Percentiles rank a stretch among this genome's conserved stretches.
These are phyloP conservation scores for Aureobasidium vineae DNA, from an alignment of 2,329 filamentous ascomycete species.

Conservation along the genomic window DNA sequence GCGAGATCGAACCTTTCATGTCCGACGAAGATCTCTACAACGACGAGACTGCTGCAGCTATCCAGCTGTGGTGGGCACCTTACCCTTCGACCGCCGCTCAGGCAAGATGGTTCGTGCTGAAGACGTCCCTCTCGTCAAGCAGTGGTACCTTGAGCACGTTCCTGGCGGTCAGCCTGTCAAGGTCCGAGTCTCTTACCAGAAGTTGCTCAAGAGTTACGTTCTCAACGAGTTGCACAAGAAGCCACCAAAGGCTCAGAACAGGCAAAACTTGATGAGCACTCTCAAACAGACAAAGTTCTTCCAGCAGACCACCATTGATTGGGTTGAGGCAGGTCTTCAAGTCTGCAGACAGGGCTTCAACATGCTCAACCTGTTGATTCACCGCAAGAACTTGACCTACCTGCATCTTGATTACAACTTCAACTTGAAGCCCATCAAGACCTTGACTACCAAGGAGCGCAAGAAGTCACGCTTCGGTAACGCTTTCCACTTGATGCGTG, in stretches of 20 bases:
- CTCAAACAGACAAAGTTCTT: slow-evolving; percentile 98
- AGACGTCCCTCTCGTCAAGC: slow-evolving; percentile 94
- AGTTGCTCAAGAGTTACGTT: slow-evolving; percentile 92
- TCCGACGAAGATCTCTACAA: slow-evolving; percentile 86
- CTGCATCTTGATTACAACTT: slow-evolving; percentile 99
- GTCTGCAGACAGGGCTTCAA: slow-evolving; percentile 98
- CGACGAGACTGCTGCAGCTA: slow-evolving; percentile 83
- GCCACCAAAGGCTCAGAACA: slow-evolving; percentile 91
- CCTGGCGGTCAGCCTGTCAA: slow-evolving; percentile 91
- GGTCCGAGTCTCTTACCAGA: slow-evolving; percentile 97
- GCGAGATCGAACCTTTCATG: slow-evolving; percentile 80
- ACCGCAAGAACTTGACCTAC: slow-evolving; percentile 97
- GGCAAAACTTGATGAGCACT: slow-evolving; percentile 84
- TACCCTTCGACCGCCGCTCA: slow-evolving; percentile 94
- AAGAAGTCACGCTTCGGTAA: slow-evolving; percentile 99
- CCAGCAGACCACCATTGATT: slow-evolving; percentile 98
- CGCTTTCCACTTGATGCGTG: slow-evolving; percentile 97
- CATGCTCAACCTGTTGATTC: slow-evolving; percentile 96
- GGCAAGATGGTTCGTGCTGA: slow-evolving; percentile 96
- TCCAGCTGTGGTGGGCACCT: slow-evolving; percentile 96
- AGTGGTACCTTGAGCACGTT: slow-evolving; percentile 97
- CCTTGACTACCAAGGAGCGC: slow-evolving; percentile 94
- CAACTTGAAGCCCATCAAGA: slow-evolving; percentile 98
- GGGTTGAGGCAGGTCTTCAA: slow-evolving; percentile 97
- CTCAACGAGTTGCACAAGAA: slow-evolving; percentile 97